phyloP scores from a whole-genome alignment of 441 rosid species.

The Biscutella laevigata region DNA sequence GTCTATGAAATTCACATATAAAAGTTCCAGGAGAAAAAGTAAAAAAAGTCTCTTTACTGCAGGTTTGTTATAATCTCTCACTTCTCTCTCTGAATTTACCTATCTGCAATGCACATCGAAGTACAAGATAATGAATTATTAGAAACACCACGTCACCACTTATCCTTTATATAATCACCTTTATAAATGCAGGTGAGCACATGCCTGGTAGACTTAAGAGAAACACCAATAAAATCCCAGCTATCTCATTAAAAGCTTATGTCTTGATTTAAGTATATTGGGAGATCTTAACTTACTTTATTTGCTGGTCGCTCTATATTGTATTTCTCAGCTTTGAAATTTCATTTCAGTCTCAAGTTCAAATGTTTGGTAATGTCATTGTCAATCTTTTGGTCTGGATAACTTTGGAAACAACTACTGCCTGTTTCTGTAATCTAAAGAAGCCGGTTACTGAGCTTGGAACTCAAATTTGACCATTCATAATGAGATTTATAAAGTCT shows the following conservation, averaged over 20 bases:
- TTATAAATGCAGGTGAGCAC: background rate
- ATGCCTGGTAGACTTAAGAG: background rate
- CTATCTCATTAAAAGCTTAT: background rate
- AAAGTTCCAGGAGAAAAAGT: conserved; percentile 58
- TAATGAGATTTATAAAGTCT: conserved; percentile 9
- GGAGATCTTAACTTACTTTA: background rate
- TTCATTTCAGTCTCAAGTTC: background rate
- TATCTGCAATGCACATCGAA: conserved; percentile 11
- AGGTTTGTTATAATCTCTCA: conserved; percentile 38
- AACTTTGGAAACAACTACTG: background rate
- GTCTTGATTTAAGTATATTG: conserved; percentile 4
- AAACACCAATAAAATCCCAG: background rate
- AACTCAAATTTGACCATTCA: conserved; percentile 5
- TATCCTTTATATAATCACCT: background rate
- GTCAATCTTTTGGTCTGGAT: conserved; percentile 2
- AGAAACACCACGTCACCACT: background rate
- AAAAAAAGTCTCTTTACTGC: conserved; percentile 61
- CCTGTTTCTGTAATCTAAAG: conserved; percentile 10
- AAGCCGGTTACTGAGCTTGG: background rate
- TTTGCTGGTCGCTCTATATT: conserved; percentile 1
- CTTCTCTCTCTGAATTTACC: conserved; percentile 10
- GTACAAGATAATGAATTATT: conserved; percentile 7
- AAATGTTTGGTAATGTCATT: background rate
- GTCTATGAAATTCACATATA: conserved; percentile 34
- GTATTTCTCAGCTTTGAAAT: conserved; percentile 5